A percentile compares a stretch with the other conserved stretches of the same genome.
phyloP scores from a whole-genome alignment of 371 early-diverging fungal genomes.

The Zychaea mexicana region DNA sequence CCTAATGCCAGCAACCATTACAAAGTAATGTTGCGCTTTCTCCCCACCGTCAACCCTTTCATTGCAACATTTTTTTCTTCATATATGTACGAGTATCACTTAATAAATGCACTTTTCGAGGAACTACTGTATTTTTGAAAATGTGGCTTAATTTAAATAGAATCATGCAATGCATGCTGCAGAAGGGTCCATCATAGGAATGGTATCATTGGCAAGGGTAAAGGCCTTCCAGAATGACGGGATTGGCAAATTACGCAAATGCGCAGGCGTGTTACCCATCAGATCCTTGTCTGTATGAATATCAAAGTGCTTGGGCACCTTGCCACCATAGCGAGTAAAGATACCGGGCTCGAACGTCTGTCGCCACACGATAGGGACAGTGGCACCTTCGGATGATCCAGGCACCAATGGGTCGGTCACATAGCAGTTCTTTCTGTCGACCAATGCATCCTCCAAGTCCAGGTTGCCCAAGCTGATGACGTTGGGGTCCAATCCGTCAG shows the following conservation, averaged over 20 bases:
- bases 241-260: constrained; percentile 32
- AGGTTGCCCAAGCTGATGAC: constrained; percentile 47
- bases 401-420: constrained; percentile 33
- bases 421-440: constrained; percentile 41
- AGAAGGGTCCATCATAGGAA: constrained; percentile 34
- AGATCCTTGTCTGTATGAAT: constrained; percentile 23
- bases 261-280: constrained; percentile 28
- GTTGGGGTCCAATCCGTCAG: constrained; percentile 35
- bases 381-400: constrained; percentile 1
- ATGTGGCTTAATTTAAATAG: background rate
- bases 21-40: too few species aligned
- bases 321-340: constrained; percentile 24
- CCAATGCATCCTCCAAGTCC: constrained; percentile 22
- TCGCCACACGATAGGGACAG: constrained; percentile 37
- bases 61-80: too few species aligned
- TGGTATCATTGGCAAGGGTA: constrained; percentile 31
- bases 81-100: constrained; percentile 1
- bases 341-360: constrained; percentile 27
- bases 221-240: constrained; percentile 44
- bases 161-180: constrained; percentile 5
- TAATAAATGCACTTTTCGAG: too few species aligned
- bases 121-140: background rate
- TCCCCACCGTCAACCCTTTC: too few species aligned
- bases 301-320: constrained; percentile 27
- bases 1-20: background rate